Evolutionary conservation across 2,329 filamentous ascomycete species (phyloP).

Genomic region (Hypocreales sp.): DNA sequence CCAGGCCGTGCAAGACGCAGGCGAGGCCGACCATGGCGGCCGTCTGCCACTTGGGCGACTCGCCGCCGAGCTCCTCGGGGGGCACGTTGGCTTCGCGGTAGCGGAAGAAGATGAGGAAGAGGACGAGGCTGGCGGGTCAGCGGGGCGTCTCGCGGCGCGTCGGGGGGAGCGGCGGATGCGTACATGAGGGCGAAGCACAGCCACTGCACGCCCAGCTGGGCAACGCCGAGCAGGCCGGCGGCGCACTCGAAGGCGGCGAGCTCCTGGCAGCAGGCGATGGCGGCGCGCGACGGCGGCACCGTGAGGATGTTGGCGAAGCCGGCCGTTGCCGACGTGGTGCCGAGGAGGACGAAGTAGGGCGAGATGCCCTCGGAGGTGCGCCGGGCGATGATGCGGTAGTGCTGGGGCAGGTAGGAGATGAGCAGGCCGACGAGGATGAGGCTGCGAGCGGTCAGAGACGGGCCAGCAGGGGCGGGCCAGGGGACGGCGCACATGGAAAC

Average conservation of each 20-base stretch:
- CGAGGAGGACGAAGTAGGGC: conserved; percentile 89
- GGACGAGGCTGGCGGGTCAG: conserved; percentile 50
- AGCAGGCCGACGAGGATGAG: conserved; percentile 78
- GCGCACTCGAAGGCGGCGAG: conserved; percentile 71
- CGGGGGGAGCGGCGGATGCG: no score
- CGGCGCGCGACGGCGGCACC: conserved; percentile 65
- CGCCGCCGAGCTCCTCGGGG: conserved; percentile 30
- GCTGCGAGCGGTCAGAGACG: conserved; percentile 15
- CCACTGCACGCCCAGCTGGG: conserved; percentile 86
- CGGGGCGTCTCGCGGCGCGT: no score
- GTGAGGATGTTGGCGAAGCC: conserved; percentile 87
- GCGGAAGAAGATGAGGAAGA: conserved; percentile 93
- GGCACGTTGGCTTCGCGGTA: conserved; percentile 37
- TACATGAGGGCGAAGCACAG: conserved; percentile 85
- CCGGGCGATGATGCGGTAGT: conserved; percentile 75
- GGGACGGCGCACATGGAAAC: conserved; percentile 33
- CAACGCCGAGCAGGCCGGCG: conserved; percentile 73
- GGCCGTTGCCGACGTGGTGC: conserved; percentile 75
- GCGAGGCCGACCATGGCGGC: conserved; percentile 59
- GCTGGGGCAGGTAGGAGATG: conserved; percentile 87
- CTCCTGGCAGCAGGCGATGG: conserved; percentile 74
- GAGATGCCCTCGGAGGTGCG: conserved; percentile 88
- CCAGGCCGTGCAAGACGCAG: conserved; percentile 62
- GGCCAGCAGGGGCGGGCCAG: neutral
- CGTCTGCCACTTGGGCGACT: conserved; percentile 57